Percentiles rank a stretch among this genome's conserved stretches.
Conservation (phyloP, 2,329 filamentous ascomycete genomes). For the Claviceps sp. region DNA sequence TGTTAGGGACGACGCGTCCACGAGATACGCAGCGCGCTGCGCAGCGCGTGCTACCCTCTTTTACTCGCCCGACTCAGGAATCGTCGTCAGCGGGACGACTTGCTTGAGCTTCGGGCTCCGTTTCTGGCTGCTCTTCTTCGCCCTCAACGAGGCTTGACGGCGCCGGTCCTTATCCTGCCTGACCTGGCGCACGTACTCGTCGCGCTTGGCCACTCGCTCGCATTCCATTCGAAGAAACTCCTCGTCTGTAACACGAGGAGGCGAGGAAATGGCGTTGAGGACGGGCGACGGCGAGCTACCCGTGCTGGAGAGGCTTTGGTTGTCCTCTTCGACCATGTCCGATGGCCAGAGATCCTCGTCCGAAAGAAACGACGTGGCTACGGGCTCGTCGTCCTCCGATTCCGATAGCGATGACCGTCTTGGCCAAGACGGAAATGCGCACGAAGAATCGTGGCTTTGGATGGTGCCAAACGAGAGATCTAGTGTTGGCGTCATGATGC, state of each 20-base stretch:
- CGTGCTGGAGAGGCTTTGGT: slow-evolving; percentile 32
- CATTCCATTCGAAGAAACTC: slow-evolving; percentile 37
- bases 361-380: slow-evolving; percentile 43
- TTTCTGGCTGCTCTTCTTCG: slow-evolving; percentile 29
- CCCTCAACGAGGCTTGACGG: slow-evolving; percentile 22
- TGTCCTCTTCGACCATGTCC: slow-evolving; percentile 37
- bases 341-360: slow-evolving; percentile 49
- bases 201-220: slow-evolving; percentile 36
- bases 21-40: background rate
- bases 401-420: slow-evolving; percentile 37
- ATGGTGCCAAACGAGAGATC: slow-evolving; percentile 30
- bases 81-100: slow-evolving; percentile 35
- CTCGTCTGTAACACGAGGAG: slow-evolving; percentile 28
- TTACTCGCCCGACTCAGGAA: slow-evolving; percentile 29
- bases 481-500: slow-evolving; percentile 29
- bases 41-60: background rate
- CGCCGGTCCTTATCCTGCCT: slow-evolving; percentile 42
- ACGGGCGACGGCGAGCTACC: slow-evolving; percentile 25
- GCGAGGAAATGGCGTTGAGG: slow-evolving; percentile 14
- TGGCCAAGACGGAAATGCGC: slow-evolving; percentile 47
- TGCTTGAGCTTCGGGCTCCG: slow-evolving; percentile 36
- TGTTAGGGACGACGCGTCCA: background rate
- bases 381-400: slow-evolving; percentile 25
- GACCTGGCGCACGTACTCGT: slow-evolving; percentile 37
- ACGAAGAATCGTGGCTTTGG: slow-evolving; percentile 28